Evolutionary conservation across 768 basidiomycete genomes (phyloP), one percentile per base, ranked within the genome.

Genomic region (Rhodotorula graminis): DNA sequence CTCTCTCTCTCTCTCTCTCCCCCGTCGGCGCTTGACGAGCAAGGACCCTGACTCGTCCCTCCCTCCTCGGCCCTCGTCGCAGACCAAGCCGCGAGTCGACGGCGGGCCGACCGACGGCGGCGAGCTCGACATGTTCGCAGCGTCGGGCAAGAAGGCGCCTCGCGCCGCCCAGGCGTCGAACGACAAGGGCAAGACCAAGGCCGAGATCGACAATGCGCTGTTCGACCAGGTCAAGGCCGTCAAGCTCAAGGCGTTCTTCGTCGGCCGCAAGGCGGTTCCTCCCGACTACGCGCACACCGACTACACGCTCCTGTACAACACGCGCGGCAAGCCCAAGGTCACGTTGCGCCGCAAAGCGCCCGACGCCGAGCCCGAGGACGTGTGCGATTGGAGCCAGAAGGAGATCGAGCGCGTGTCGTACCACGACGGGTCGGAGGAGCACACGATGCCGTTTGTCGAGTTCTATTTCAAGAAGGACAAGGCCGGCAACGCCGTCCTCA

Each of bases 31-130:
- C 10, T 21, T 25, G 25, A 10, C 23, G 27, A 23, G 25, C 23
- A 21, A 8, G 21, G 37, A 14, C 15, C 40, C 58, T 40, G 14
- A 59, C 40, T 27, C 29, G 0, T 16, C 16, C 37, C 9, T 37
- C 37, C 9, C 37, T 37, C 37, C 9, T 9, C 37, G 37, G 37
- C 37, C 37, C 37, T 37, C 37, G 5, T 37, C 37, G 33, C 56
- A 37, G 29, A 37, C 56, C 56, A 57, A 55, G 53, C 27, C n/a
- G n/a, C n/a, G 58, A 6, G 14, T 14, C n/a, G 60, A 61, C 44
- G 60, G 60, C 42, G 60, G 44, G 9, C 60, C 60, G 18, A 61
- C 60, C 27, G 60, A 61, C n/a, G 60, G 40, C 44, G 60, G 60
- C 42, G 60, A 61, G 23, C 27, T n/a, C 15, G 56, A 57, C 56